Evolutionary conservation across 2,329 filamentous ascomycete species (phyloP).

Genomic region (Hypomyces perniciosus): DNA sequence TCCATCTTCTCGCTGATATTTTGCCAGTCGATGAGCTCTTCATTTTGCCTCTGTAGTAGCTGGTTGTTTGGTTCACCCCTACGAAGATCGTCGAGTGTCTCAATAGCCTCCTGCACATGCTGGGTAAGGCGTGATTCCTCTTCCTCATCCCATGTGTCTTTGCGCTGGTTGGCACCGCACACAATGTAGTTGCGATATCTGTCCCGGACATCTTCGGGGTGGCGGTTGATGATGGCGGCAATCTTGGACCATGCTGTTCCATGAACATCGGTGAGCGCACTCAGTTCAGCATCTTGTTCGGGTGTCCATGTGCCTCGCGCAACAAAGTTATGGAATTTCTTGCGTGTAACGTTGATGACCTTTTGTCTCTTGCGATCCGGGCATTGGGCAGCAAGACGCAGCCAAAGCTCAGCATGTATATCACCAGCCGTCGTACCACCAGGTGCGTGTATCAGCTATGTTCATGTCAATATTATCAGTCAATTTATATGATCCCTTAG

Average conservation of each 20-base stretch:
- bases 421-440: constrained; percentile 31
- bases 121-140: constrained; percentile 52
- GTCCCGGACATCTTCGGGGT: constrained; percentile 60
- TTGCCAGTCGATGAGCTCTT: constrained; percentile 59
- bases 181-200: constrained; percentile 64
- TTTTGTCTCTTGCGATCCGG: constrained; percentile 47
- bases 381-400: constrained; percentile 39
- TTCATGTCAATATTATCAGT: constrained; percentile 7
- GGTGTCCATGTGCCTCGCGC: constrained; percentile 42
- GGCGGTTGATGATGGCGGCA: constrained; percentile 55
- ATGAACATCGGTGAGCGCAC: constrained; percentile 29
- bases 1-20: constrained; percentile 57
- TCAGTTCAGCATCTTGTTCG: constrained; percentile 32
- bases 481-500: constrained; percentile 22
- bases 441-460: constrained; percentile 31
- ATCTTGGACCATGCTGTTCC: constrained; percentile 57
- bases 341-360: constrained; percentile 51
- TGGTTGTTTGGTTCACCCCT: constrained; percentile 26
- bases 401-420: constrained; percentile 43
- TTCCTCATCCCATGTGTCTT: constrained; percentile 51
- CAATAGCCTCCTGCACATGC: constrained; percentile 48
- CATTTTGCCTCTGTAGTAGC: constrained; percentile 36
- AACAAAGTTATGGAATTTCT: constrained; percentile 60
- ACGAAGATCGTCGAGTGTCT: constrained; percentile 37
- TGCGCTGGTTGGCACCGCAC: constrained; percentile 47